A percentile compares a stretch with the other conserved stretches of the same genome.
These are phyloP conservation scores for Eutrema yunnanense DNA, from an alignment of 345 rosid species.

Conservation along the genomic window DNA sequence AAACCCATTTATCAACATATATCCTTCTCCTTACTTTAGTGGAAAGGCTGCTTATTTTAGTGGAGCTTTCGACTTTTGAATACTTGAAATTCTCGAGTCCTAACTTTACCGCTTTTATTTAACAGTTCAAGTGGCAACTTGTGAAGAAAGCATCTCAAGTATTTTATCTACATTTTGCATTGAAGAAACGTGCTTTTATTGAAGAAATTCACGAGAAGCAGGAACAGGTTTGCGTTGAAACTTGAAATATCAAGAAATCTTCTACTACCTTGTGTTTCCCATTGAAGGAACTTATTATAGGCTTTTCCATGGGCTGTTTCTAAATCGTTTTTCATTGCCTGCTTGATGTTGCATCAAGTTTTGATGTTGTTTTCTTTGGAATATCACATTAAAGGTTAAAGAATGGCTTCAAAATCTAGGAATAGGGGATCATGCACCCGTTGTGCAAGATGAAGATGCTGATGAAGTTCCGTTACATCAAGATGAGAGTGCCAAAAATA, in stretches of 20 bases:
- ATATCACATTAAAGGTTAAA: constrained; percentile 80
- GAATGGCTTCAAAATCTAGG: constrained; percentile 99
- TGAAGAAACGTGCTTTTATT: constrained; percentile 84
- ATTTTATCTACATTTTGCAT: constrained; percentile 76
- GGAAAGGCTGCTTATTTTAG: neutral
- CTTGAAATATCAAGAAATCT: neutral
- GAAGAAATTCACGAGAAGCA: constrained; percentile 99
- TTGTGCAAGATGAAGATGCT: constrained; percentile 73
- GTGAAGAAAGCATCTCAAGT: constrained; percentile 90
- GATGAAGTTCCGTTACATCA: constrained; percentile 68
- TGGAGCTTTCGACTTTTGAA: neutral
- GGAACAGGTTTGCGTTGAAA: constrained; percentile 67
- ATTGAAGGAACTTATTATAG: neutral
- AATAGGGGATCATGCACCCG: constrained; percentile 74
- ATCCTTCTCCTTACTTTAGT: neutral
- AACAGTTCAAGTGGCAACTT: constrained; percentile 87
- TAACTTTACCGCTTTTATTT: constrained; percentile 9
- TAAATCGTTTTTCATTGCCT: neutral
- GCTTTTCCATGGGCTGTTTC: neutral
- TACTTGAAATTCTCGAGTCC: neutral
- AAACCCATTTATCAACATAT: neutral
- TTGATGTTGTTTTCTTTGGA: constrained; percentile 47
- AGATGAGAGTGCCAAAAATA: constrained; percentile 74
- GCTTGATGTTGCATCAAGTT: constrained; percentile 28
- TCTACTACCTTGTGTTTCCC: constrained; percentile 3